Evolutionary conservation across 352 stramenopile species (phyloP), one percentile per base, ranked within the genome.

Genomic region (Thalassiosira pacifica): DNA sequence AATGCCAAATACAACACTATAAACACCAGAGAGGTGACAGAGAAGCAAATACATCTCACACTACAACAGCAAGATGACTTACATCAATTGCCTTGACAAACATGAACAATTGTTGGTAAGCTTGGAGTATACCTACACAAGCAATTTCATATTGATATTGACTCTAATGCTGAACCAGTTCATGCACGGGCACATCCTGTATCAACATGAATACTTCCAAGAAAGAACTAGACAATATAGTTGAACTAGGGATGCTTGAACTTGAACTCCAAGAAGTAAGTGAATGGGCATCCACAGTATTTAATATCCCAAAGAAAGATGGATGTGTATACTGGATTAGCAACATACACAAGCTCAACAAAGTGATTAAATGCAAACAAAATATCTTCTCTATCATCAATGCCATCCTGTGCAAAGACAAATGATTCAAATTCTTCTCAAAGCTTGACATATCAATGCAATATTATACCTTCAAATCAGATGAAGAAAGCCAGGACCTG

Each of bases 341-440:
- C 26, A 79, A 92, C 55, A 84, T 93, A 29, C 18, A 78, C n/a
- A 13, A 76, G 37, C 59, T 90, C 0, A 94, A 94, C 53, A 83
- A 85, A 57, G 29, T 74, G 1, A 61, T 94, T 13, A 73, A 63
- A 52, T 34, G 83, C 0, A 74, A 70, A 26, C 34, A 77, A 48
- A 90, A 84, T 69, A 53, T 64, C 11, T 40, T 93, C 29, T 86
- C 84, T 71, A 70, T 66, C 18, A 92, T 92, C 22, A 65, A 70
- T 11, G 85, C 93, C 22, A 81, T 92, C 27, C 31, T 93, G 0
- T 32, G 70, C 0, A 68, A 75, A 64, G 0, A 65, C 6, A 70
- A n/a, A 59, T 66, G 76, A 32, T 90, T 83, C 16, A n/a, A 57
- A n/a, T n/a, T 6, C 24, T 57, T 57, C 2, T 24, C 45, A n/a